Conservation (phyloP, 2,329 filamentous ascomycete species). For the Colletotrichum paranaense region DNA sequence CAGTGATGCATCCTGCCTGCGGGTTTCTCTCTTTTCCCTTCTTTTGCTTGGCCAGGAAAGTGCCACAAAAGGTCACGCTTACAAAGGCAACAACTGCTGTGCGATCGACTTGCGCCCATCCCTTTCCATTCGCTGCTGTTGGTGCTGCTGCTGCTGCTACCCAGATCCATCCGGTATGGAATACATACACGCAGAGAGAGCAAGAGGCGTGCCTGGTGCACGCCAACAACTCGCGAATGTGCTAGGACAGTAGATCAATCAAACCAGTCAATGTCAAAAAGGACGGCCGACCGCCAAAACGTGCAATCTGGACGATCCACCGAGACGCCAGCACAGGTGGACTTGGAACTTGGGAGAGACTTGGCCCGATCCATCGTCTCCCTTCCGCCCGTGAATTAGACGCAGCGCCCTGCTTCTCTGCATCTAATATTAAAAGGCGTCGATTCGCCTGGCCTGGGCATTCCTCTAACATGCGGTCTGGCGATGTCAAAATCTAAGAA, state of each 20-base stretch:
- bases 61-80: background rate
- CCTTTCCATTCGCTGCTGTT: no score
- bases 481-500: constrained; percentile 20
- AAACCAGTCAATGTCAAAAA: constrained; percentile 21
- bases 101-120: background rate
- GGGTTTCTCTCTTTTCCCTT: no score
- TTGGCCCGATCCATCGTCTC: constrained; percentile 12
- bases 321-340: constrained; percentile 11
- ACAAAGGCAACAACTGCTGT: background rate
- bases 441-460: constrained; percentile 10
- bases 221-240: background rate
- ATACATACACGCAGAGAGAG: background rate
- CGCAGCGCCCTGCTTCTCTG: background rate
- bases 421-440: constrained; percentile 8
- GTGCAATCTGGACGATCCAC: constrained; percentile 28
- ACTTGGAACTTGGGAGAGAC: constrained; percentile 1
- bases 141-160: no score
- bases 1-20: background rate
- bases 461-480: background rate
- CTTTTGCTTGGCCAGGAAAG: background rate
- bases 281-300: constrained; percentile 16
- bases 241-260: background rate
- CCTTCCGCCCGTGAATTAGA: constrained; percentile 12
- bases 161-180: background rate
- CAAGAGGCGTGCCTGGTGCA: background rate